These are phyloP conservation scores for Penicillium corylophilum DNA, from an alignment of 2,329 filamentous ascomycete species.

Conservation along the genomic window DNA sequence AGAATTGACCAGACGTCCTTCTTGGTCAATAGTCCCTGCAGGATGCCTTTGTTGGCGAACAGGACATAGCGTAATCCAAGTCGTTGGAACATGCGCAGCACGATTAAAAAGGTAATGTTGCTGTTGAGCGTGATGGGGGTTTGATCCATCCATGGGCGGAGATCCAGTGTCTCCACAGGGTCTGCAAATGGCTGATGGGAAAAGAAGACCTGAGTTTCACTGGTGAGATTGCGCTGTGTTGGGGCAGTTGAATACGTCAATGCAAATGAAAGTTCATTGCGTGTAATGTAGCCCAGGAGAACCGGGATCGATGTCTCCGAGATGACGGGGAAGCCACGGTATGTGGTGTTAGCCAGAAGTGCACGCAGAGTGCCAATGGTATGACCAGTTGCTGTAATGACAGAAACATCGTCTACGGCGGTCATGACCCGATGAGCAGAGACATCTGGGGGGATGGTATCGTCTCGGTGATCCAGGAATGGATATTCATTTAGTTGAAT, in stretches of 20 bases:
- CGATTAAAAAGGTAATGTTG: conserved; percentile 75
- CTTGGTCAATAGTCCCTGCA: conserved; percentile 88
- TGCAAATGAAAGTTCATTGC: conserved; percentile 83
- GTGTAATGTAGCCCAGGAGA: conserved; percentile 89
- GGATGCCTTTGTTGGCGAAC: conserved; percentile 75
- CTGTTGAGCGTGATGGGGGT: conserved; percentile 88
- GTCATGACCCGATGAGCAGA: conserved; percentile 91
- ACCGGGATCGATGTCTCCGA: conserved; percentile 73
- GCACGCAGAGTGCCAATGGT: conserved; percentile 73
- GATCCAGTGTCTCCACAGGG: conserved; percentile 73
- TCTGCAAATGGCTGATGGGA: conserved; percentile 79
- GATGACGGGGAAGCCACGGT: conserved; percentile 90
- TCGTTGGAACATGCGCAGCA: conserved; percentile 90
- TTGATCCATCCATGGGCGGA: conserved; percentile 98
- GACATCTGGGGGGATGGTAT: conserved; percentile 74
- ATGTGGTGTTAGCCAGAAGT: conserved; percentile 71
- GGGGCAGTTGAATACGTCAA: conserved; percentile 61
- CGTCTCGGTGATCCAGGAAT: conserved; percentile 88
- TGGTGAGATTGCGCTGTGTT: conserved; percentile 52
- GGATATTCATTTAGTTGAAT: conserved; percentile 95
- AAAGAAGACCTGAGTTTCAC: conserved; percentile 79
- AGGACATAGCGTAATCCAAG: conserved; percentile 87
- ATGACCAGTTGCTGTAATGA: conserved; percentile 83
- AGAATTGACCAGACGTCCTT: conserved; percentile 96
- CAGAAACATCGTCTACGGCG: conserved; percentile 80